phyloP scores from a whole-genome alignment of 1,284 basidiomycete species.

The Ceratobasidium sp. region DNA sequence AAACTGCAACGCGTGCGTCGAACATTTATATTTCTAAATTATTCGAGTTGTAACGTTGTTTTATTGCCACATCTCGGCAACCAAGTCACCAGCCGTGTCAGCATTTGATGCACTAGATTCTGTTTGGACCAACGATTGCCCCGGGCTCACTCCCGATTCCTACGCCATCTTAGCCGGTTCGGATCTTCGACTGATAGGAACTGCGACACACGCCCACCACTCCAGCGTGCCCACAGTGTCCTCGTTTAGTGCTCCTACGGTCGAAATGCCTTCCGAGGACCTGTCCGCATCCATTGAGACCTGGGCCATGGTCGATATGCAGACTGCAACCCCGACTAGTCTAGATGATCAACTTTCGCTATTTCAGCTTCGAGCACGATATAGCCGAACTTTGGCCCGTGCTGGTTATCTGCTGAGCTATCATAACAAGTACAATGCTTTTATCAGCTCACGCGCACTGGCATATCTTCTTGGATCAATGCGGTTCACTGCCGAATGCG shows the following conservation, averaged over 20 bases:
- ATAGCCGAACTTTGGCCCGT: not conserved
- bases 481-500: not conserved
- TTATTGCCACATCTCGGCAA: too few species aligned
- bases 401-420: constrained; percentile 3
- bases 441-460: not conserved
- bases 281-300: not conserved
- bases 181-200: not conserved
- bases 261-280: not conserved
- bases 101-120: not conserved
- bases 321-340: too few species aligned
- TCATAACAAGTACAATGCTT: not conserved
- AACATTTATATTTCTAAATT: not conserved
- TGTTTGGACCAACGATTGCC: constrained; percentile 10
- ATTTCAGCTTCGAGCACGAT: constrained; percentile 22
- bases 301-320: not conserved
- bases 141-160: not conserved
- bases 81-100: not conserved
- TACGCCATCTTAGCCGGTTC: not conserved
- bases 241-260: not conserved
- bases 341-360: not conserved
- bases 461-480: constrained; percentile 2
- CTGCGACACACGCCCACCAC: not conserved
- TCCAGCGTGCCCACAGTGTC: not conserved
- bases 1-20: not conserved
- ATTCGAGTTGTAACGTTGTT: too few species aligned